Conservation (phyloP, 2,329 filamentous ascomycete species). For the Fusarium luffae region DNA sequence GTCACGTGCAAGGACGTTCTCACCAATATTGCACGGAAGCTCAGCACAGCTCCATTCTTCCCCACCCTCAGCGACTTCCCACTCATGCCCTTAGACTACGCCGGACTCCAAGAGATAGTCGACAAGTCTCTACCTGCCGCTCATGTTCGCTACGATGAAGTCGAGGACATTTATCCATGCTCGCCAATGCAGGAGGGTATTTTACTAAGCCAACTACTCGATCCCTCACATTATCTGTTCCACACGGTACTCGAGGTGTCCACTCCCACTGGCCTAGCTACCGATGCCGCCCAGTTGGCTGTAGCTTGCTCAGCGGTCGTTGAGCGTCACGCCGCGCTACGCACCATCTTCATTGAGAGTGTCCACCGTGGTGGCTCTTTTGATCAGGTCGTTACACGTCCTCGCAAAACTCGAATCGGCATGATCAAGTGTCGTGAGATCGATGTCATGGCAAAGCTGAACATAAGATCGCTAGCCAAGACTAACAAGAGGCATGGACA, state of each 20-base stretch:
- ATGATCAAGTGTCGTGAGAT: conserved; percentile 38
- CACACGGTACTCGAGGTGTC: conserved; percentile 30
- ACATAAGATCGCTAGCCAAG: conserved; percentile 27
- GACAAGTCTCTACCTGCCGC: conserved; percentile 34
- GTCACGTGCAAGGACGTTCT: conserved; percentile 17
- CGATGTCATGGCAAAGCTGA: conserved; percentile 39
- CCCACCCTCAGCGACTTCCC: conserved; percentile 51
- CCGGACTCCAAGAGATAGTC: conserved; percentile 42
- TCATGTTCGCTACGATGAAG: conserved; percentile 21
- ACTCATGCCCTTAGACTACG: conserved; percentile 48
- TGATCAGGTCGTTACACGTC: conserved; percentile 46
- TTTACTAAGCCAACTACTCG: conserved; percentile 48
- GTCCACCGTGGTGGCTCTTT: conserved; percentile 33
- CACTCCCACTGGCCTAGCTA: background rate
- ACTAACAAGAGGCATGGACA: conserved; percentile 18
- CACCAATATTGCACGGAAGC: conserved; percentile 1
- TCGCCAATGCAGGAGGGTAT: conserved; percentile 54
- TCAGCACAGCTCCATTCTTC: conserved; percentile 22
- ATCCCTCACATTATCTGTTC: conserved; percentile 34
- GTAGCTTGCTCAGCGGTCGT: conserved; percentile 39
- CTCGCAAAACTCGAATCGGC: background rate
- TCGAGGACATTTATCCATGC: conserved; percentile 53
- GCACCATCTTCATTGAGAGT: conserved; percentile 50
- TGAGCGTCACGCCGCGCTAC: conserved; percentile 45
- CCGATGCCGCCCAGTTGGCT: conserved; percentile 17